Conservation (phyloP, 2,329 filamentous ascomycete genomes). For the Fonsecaea multimorphosa region DNA sequence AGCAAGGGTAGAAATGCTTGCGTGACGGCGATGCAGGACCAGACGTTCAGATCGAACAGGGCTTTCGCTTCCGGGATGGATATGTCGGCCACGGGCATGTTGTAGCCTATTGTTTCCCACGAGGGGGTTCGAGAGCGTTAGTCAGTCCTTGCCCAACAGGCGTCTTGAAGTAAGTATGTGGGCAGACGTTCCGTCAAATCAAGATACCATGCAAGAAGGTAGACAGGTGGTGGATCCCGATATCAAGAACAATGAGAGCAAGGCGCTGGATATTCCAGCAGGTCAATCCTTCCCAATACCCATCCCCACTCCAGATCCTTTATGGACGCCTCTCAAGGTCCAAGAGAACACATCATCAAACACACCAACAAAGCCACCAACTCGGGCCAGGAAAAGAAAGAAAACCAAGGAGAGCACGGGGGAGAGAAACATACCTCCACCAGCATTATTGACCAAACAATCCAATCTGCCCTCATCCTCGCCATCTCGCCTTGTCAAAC, state of each 20-base stretch:
- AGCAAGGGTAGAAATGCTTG: constrained; percentile 46
- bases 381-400: neutral
- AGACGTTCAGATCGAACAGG: constrained; percentile 48
- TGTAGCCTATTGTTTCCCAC: constrained; percentile 19
- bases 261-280: too few species aligned
- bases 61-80: constrained; percentile 43
- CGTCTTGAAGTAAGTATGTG: neutral
- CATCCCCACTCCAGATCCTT: neutral
- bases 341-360: too few species aligned
- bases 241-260: too few species aligned
- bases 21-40: constrained; percentile 44
- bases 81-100: constrained; percentile 43
- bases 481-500: constrained; percentile 30
- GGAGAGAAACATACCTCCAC: constrained; percentile 40
- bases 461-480: constrained; percentile 44
- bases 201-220: too few species aligned
- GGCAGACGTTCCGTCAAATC: neutral
- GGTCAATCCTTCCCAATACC: too few species aligned
- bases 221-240: too few species aligned
- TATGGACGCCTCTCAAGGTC: too few species aligned
- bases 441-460: constrained; percentile 57
- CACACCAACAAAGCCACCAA: too few species aligned
- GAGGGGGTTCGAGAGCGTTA: constrained; percentile 18
- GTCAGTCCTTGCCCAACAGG: constrained; percentile 2
- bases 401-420: neutral